Base-by-base conservation (phyloP, 306 rosid species). In the Boehmeria nivea region DNA sequence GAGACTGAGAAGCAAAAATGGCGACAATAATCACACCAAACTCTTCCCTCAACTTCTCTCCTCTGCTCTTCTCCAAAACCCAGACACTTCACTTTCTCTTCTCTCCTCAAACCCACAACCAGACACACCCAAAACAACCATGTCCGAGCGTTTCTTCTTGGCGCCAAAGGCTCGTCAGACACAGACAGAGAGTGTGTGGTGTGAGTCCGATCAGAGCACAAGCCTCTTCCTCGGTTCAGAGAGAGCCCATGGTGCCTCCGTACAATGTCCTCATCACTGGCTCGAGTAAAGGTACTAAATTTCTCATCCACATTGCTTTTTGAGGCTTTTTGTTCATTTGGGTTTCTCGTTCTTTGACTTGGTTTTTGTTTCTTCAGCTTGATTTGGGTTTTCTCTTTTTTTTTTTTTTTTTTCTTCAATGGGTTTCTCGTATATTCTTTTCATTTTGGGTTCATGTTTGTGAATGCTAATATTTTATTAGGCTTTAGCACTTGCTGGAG, bases 221-320 rank as follows among this genome's bases (percentile, higher is more conserved):
- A 18, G 66, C 70, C 47, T 69, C 78, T 56, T 47, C 54, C n/a
- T 7, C 19, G 12, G 34, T 20, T 16, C 34, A 28, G 7, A 43
- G 54, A 26, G 51, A 73, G 28, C 77, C 95, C 40, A 81, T 79
- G 91, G 52, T 76, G 36, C 88, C 94, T 43, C 95, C 98, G 62
- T 90, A 65, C 63, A 85, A 87, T 66, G 95, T 87, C 15, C 78
- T 90, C 87, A 80, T 90, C 39, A 87, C 98, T 1, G 98, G 95
- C 51, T 82, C 98, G 12, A 82, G 79, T 63, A 90, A 87, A 90
- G 98, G 95, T 85, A 11, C 33, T 4, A 59, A 13, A 8, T 24
- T 51, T 67, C 15, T 44, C 15, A 8, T 37, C 31, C 36, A 36
- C 42, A 28, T 54, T 34, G 43, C 14, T 8, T 33, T 53, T 16